Evolutionary conservation across 2,329 filamentous ascomycete genomes (phyloP), one percentile per base, ranked within the genome.

Genomic region (Trichoderma sp.): DNA sequence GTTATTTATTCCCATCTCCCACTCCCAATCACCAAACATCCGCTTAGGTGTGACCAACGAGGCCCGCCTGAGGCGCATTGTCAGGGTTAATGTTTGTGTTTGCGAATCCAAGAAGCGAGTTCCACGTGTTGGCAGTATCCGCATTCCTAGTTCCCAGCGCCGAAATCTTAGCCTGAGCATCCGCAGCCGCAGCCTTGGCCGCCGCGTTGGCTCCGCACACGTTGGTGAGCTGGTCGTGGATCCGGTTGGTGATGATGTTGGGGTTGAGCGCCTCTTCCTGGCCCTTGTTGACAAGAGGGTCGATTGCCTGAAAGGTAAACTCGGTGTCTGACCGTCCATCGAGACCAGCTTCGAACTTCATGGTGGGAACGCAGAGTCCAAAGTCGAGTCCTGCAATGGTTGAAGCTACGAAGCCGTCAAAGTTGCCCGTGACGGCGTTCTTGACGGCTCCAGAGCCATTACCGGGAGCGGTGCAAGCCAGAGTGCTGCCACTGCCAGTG

Each of bases 211-310:
- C 65, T 58, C 65, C 65, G 30, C 65, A 68, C 6, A 68, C 65
- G 23, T 68, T 68, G 32, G 65, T 68, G 7, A 68, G 53, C 23
- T 68, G 65, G 34, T 68, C 65, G 34, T 68, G 65, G 32, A 68
- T 68, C 7, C 65, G 50, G 50, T 68, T 68, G 32, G 65, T 68
- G 53, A 68, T 68, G 53, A 68, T 68, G 34, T 68, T 68, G 32
- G 65, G 65, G 53, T 68, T 68, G 32, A 68, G 65, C 4, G 65
- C 65, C 34, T 68, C 65, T 12, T 68, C 15, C 6, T 68, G 65
- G 6, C 65, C 65, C 26, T 68, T 68, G 65, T 68, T 68, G 34
- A 68, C 65, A 8, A 68, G 65, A 17, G 65, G 65, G 13, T 68
- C 65, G 12, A 68, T 58, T 1, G 65, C 65, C 17, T 68, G 65